Percentiles rank a stretch among this genome's conserved stretches.
These are phyloP conservation scores for Durusdinium trenchii DNA, from an alignment of 73 alveolate species.

Conservation along the genomic window DNA sequence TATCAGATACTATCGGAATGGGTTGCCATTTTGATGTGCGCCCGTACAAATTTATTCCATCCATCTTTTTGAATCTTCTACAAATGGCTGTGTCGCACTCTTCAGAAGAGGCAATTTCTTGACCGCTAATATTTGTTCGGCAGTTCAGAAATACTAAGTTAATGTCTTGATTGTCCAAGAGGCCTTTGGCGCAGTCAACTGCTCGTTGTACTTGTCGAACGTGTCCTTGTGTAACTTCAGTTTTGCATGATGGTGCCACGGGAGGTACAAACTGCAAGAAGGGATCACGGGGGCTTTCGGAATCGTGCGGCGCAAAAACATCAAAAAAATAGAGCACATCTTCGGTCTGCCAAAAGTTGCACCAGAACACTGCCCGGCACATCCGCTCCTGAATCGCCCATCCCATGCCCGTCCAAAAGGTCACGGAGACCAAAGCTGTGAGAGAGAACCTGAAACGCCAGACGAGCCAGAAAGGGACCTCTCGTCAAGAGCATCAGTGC, in stretches of 20 bases:
- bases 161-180: too few relatives aligned
- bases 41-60: too few relatives aligned
- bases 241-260: too few relatives aligned
- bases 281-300: background rate
- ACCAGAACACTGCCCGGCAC: background rate
- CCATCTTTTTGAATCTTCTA: too few relatives aligned
- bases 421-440: constrained; percentile 82
- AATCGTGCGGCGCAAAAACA: background rate
- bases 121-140: too few relatives aligned
- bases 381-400: constrained; percentile 76
- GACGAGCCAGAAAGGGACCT: background rate
- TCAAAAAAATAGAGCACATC: background rate
- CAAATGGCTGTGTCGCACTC: too few relatives aligned
- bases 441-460: constrained; percentile 20
- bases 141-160: too few relatives aligned
- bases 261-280: too few relatives aligned
- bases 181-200: constrained; percentile 74
- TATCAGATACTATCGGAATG: too few relatives aligned
- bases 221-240: constrained; percentile 11
- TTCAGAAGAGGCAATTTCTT: too few relatives aligned
- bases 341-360: background rate
- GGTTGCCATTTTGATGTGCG: too few relatives aligned
- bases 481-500: too few relatives aligned
- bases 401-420: constrained; percentile 90
- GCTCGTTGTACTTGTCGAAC: constrained; percentile 73